Base-by-base conservation (phyloP, 768 basidiomycete genomes). In the Naganishia vishniacii region DNA sequence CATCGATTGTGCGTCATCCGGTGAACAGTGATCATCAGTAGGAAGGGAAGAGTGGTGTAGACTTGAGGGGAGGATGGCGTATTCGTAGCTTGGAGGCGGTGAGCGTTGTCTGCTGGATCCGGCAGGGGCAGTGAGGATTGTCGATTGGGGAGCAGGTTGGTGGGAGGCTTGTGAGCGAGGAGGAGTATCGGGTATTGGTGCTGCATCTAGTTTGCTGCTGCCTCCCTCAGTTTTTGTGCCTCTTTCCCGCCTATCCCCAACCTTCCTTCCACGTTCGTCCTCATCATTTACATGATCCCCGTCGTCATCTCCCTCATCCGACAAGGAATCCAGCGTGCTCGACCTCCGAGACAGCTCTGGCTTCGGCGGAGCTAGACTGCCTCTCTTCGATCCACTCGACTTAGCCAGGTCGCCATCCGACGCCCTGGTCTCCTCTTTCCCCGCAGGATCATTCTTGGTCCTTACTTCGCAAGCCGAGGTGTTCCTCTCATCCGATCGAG, bases 21-120 rank as follows among this genome's bases (percentile, higher is more conserved):
- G 3, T 13, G 12, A n/a, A 2, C 2, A 1, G 34, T 41, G 49
- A 20, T 25, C 18, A 40, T 13, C 34, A 9, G 11, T 26, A 20
- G 47, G 47, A 9, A 12, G 18, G 4, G 20, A 4, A 6, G 53
- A 56, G 11, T 25, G 53, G 13, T 56, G 34, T 20, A 56, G 53
- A 20, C 34, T 34, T 37, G 53, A 56, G 15, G 53, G 53, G 9
- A 37, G 23, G 18, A 34, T 56, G 8, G 53, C 53, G 15, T n/a
- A 26, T 5, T 56, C 53, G 15, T 56, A 56, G 34, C 53, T 40
- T 37, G 53, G 53, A 9, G 53, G 53, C 23, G 53, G 53, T 2
- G 53, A 56, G 12, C 53, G 32, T 3, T 34, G 53, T 56, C 37
- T 37, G 5, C 28, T 37, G 7, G 42, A 44, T 44, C 13, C 11